Conservation (phyloP, 192 early-diverging fungal species). For the Linnemannia exigua region DNA sequence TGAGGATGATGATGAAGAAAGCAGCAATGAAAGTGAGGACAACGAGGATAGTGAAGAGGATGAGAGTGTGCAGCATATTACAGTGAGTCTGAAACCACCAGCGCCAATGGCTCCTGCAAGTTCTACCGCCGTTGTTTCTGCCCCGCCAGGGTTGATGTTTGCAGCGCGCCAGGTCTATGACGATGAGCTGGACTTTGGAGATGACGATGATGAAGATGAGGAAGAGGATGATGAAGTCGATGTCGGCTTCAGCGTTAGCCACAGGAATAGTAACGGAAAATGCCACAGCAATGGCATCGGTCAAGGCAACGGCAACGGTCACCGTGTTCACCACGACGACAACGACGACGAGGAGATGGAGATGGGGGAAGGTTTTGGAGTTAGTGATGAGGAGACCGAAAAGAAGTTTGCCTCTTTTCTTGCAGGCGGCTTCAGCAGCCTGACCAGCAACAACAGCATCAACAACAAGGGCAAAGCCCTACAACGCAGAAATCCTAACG, state of each 20-base stretch:
- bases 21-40: background rate
- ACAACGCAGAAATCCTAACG: background rate
- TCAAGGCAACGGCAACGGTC: background rate
- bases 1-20: background rate
- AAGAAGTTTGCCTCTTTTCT: background rate
- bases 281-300: background rate
- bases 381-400: background rate
- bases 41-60: background rate
- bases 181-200: slow-evolving; percentile 22
- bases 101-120: background rate
- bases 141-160: slow-evolving; percentile 8
- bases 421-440: background rate
- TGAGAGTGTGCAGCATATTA: background rate
- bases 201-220: slow-evolving; percentile 13
- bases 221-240: background rate
- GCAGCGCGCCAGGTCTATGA: slow-evolving; percentile 26
- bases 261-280: background rate
- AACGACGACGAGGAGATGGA: no score
- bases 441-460: background rate
- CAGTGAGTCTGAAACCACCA: background rate
- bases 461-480: background rate
- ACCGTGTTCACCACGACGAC: background rate
- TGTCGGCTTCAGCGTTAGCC: no score
- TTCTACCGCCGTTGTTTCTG: no score
- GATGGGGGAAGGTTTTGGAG: background rate